Evolutionary conservation across 352 stramenopile genomes (phyloP).

Genomic region (Globisporangium nunn): DNA sequence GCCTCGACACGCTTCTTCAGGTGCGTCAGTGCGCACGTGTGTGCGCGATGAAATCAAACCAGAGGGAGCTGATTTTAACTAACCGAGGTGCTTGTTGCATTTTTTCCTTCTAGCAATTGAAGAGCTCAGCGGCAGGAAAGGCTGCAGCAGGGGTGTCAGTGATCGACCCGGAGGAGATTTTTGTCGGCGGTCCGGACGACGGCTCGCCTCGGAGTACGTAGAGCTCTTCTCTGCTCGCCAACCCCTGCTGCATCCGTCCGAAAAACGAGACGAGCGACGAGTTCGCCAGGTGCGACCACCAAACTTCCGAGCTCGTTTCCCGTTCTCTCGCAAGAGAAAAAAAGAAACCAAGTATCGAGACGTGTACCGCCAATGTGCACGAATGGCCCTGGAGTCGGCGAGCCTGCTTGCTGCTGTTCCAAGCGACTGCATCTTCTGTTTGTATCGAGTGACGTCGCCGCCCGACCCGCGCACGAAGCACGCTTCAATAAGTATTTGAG

Average conservation of each 20-base stretch:
- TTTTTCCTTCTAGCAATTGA: slow-evolving; percentile 36
- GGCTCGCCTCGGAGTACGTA: slow-evolving; percentile 30
- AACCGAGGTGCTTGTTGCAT: not conserved
- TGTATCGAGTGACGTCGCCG: slow-evolving; percentile 14
- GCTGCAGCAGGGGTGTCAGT: slow-evolving; percentile 21
- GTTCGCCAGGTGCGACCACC: not conserved
- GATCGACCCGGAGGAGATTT: slow-evolving; percentile 54
- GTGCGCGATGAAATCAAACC: not conserved
- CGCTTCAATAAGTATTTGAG: slow-evolving; percentile 18
- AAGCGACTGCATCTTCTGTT: slow-evolving; percentile 16
- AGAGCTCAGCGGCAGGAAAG: slow-evolving; percentile 44
- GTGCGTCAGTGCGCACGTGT: slow-evolving; percentile 9
- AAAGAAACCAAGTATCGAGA: not conserved
- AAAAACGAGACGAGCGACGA: not conserved
- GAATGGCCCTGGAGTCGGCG: not conserved
- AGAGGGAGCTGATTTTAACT: too few species aligned
- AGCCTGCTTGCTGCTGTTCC: not conserved
- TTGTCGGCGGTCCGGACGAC: slow-evolving; percentile 36
- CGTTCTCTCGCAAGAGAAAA: not conserved
- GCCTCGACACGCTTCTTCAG: slow-evolving; percentile 78
- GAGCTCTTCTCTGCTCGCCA: not conserved
- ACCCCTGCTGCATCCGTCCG: not conserved
- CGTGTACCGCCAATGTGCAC: not conserved
- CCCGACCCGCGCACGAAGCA: slow-evolving; percentile 1
- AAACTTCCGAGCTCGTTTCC: not conserved